Evolutionary conservation across 164 flowering plant genomes (phyloP), one percentile per base, ranked within the genome.

Genomic region (Vitis vinifera): DNA sequence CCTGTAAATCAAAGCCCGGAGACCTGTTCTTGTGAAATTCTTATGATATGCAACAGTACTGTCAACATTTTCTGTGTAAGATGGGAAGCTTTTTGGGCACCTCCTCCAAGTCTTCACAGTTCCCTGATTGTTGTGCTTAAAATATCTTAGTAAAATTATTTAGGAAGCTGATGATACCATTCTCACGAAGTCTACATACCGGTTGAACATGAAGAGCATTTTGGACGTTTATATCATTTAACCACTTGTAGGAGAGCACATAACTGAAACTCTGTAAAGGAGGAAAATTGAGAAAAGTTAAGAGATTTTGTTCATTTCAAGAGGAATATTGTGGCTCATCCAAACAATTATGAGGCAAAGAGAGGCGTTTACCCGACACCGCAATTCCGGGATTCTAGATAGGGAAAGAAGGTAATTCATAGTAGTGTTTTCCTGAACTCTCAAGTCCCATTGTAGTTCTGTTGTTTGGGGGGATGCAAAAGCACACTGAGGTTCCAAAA

Each of bases 401-500:
- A 51, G 7, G 69, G 66, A 58, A 31, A 57, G 17, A 15, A 59
- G 64, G 47, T 60, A 58, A 5, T 71, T 58, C 7, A 59, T 44
- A 9, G 31, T 51, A 12, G 59, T 63, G 1, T 59, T 71, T 69
- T 62, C 64, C 52, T 19, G 44, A 66, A 55, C 59, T 51, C 61
- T 59, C 66, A 51, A 3, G 67, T 72, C 70, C 66, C 62, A 66
- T 37, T 72, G 55, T 12, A 66, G 17, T 16, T 51, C 30, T 19
- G 19, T 37, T 19, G 62, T 65, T 53, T 59, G 53, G 13, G 59
- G 65, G 27, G 75, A 47, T n/a, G 55, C 55, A 63, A 48, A 55
- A 11, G 51, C 37, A 51, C 86, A 83, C 0, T 44, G 17, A 13
- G 76, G 77, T 23, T 79, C 81, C 73, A 83, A 63, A 65, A 83